These are phyloP conservation scores for Candida krabiensis DNA, from an alignment of 805 yeast species.

Conservation along the genomic window DNA sequence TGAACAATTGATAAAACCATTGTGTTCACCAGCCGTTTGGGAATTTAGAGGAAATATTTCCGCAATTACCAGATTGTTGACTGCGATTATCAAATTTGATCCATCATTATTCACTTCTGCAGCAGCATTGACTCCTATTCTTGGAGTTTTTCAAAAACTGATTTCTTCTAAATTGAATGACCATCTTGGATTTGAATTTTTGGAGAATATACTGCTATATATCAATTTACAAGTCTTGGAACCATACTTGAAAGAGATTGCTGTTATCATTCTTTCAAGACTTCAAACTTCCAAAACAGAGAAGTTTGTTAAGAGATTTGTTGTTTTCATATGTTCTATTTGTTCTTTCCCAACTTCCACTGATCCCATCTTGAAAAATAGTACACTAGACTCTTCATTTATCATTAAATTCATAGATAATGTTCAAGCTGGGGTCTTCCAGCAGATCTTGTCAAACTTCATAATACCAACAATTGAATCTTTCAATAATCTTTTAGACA, in stretches of 20 bases:
- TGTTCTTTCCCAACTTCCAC: slow-evolving; percentile 25
- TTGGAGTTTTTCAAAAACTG: slow-evolving; percentile 96
- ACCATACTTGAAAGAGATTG: slow-evolving; percentile 67
- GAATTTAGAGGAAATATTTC: slow-evolving; percentile 92
- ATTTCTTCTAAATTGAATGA: slow-evolving; percentile 85
- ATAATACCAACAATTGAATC: slow-evolving; percentile 49
- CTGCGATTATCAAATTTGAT: slow-evolving; percentile 59
- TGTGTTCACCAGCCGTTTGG: slow-evolving; percentile 91
- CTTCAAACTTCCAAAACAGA: slow-evolving; percentile 82
- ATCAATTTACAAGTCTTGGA: slow-evolving; percentile 52
- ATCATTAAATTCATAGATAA: slow-evolving; percentile 64
- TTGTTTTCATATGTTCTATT: slow-evolving; percentile 52
- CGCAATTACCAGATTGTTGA: slow-evolving; percentile 79
- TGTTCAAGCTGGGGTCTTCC: slow-evolving; percentile 64
- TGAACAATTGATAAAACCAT: slow-evolving; percentile 69
- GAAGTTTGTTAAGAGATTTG: slow-evolving; percentile 69
- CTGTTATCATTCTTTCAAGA: slow-evolving; percentile 73
- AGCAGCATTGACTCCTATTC: slow-evolving; percentile 63
- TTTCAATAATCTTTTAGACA: slow-evolving; percentile 41
- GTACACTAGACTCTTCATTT: slow-evolving; percentile 40
- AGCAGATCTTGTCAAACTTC: slow-evolving; percentile 48
- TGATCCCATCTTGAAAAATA: slow-evolving; percentile 22
- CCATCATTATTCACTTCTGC: slow-evolving; percentile 38
- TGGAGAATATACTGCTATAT: slow-evolving; percentile 64
- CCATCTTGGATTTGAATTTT: slow-evolving; percentile 76